Percentiles rank a stretch among this genome's conserved stretches.
Conservation (phyloP, 495 filamentous ascomycete species). For the Penicillium atrosanguineum region DNA sequence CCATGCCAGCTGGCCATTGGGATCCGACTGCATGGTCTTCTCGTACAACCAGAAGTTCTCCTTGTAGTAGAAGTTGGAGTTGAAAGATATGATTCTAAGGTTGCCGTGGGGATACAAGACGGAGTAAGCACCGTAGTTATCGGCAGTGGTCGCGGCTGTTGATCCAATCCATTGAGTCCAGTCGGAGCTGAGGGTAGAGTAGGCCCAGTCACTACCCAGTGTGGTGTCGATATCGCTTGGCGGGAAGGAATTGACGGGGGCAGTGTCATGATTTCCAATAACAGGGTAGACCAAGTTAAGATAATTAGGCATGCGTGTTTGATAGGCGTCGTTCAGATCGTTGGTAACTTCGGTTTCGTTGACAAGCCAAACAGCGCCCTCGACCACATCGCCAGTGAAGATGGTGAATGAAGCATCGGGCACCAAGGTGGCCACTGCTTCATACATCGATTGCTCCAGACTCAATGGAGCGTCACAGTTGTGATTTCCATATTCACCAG, state of each 20-base stretch:
- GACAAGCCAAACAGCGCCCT: conserved; percentile 27
- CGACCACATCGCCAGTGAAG: too few species aligned
- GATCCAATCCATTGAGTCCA: conserved; percentile 50
- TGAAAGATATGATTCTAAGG: conserved; percentile 56
- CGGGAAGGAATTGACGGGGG: conserved; percentile 52
- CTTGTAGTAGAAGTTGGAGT: conserved; percentile 54
- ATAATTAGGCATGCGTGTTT: conserved; percentile 21
- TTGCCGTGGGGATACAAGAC: conserved; percentile 34
- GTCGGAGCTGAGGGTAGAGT: conserved; percentile 42
- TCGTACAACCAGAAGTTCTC: conserved; percentile 54
- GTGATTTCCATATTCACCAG: too few species aligned
- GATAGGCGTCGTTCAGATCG: conserved; percentile 44
- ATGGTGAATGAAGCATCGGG: too few species aligned
- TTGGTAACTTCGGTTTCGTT: conserved; percentile 38
- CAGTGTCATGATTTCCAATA: conserved; percentile 54
- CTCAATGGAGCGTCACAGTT: too few species aligned
- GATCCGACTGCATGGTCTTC: conserved; percentile 46
- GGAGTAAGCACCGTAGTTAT: conserved; percentile 51
- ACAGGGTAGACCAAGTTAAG: conserved; percentile 45
- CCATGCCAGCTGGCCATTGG: conserved; percentile 47
- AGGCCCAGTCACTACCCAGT: conserved; percentile 47
- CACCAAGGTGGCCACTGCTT: too few species aligned
- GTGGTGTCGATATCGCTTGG: conserved; percentile 32
- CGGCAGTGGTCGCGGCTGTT: conserved; percentile 29
- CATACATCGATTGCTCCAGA: too few species aligned